phyloP scores from a whole-genome alignment of 192 early-diverging fungal species.

The Mortierella antarctica region DNA sequence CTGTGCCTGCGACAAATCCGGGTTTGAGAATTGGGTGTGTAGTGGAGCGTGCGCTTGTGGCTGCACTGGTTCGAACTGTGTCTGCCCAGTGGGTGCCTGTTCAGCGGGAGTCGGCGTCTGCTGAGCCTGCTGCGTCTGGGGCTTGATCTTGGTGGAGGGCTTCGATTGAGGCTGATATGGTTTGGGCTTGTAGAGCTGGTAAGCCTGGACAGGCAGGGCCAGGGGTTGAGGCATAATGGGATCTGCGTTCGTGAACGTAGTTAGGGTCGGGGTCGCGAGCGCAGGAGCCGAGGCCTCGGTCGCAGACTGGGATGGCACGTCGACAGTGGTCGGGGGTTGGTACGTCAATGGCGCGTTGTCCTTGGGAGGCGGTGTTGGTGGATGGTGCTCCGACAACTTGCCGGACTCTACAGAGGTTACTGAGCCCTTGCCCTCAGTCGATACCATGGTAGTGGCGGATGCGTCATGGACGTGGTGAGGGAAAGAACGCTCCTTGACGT shows the following conservation, averaged over 20 bases:
- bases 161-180: conserved; percentile 49
- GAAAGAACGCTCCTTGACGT: not conserved
- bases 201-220: conserved; percentile 39
- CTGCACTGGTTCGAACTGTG: not conserved
- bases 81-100: not conserved
- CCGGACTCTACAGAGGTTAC: conserved; percentile 27
- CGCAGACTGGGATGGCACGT: not conserved
- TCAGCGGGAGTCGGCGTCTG: not conserved
- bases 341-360: conserved; percentile 19
- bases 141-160: conserved; percentile 22
- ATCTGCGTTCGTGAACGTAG: not conserved
- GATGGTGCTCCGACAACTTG: conserved; percentile 11
- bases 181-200: conserved; percentile 50
- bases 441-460: conserved; percentile 17
- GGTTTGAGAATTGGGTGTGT: not conserved
- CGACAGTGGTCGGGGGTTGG: conserved; percentile 2
- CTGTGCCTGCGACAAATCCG: not conserved
- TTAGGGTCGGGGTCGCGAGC: not conserved
- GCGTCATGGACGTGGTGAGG: conserved; percentile 27
- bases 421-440: conserved; percentile 20
- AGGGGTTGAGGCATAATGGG: conserved; percentile 26
- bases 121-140: not conserved
- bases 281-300: not conserved
- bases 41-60: not conserved
- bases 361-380: conserved; percentile 40